phyloP scores from a whole-genome alignment of 345 rosid species.

The Eucalyptus regnans region DNA sequence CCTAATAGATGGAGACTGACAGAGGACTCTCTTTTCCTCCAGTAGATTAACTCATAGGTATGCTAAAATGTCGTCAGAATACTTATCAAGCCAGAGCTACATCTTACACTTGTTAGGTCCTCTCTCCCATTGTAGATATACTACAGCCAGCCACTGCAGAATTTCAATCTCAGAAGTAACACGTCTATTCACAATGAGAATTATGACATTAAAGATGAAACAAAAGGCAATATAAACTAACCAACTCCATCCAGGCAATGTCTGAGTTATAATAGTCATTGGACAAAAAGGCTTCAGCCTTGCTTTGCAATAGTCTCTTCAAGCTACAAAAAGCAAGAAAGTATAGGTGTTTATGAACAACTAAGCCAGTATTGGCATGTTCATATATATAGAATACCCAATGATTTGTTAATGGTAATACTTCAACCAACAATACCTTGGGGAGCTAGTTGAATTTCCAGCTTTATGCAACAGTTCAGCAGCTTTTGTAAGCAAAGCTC shows the following conservation, averaged over 20 bases:
- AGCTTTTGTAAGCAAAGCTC: conserved; percentile 44
- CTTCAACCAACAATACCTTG: conserved; percentile 35
- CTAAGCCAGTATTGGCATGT: background rate
- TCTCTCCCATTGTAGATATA: background rate
- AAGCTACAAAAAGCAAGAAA: conserved; percentile 32
- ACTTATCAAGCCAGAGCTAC: background rate
- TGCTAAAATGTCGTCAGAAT: background rate
- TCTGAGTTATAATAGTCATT: conserved; percentile 87
- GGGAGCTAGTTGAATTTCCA: conserved; percentile 59
- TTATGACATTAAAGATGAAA: background rate
- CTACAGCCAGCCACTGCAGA: background rate
- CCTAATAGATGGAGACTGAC: background rate
- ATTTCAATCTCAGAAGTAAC: background rate
- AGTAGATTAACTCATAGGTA: background rate
- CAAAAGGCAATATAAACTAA: conserved; percentile 9
- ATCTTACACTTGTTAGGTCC: background rate
- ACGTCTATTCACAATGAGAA: background rate
- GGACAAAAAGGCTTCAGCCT: conserved; percentile 85
- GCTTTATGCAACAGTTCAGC: conserved; percentile 76
- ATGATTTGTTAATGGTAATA: background rate
- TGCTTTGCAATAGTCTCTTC: conserved; percentile 77
- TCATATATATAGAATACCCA: background rate
- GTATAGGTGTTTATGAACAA: background rate
- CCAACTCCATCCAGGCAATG: conserved; percentile 98
- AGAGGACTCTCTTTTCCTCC: background rate